A percentile compares a stretch with the other conserved stretches of the same genome.
Evolutionary conservation across 83 land plant genomes (phyloP).

Genomic region (Isoetes engelmannii): DNA sequence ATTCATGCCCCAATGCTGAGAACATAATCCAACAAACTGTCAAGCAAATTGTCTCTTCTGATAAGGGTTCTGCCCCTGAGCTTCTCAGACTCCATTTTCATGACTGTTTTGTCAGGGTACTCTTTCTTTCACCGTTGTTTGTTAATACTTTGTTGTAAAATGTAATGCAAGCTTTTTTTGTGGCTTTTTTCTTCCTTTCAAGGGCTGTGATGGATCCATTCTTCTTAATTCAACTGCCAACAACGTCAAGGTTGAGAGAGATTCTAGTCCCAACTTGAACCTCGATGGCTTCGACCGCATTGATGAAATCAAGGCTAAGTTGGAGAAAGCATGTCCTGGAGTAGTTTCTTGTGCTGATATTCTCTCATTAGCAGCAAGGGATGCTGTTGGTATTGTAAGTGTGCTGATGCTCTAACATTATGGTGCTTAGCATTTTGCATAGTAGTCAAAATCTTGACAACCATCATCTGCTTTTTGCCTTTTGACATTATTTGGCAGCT

Average conservation of each 20-base stretch:
- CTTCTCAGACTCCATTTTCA: neutral
- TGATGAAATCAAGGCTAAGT: slow-evolving; percentile 19
- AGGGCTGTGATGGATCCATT: slow-evolving; percentile 36
- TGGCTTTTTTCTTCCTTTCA: neutral
- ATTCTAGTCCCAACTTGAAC: slow-evolving; percentile 18
- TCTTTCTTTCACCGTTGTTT: neutral
- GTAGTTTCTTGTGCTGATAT: slow-evolving; percentile 36
- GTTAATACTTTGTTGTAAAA: no score
- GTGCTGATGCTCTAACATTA: no score
- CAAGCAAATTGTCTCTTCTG: no score
- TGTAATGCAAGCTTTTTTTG: slow-evolving; percentile 2
- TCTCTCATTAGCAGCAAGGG: slow-evolving; percentile 27
- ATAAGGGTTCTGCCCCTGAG: neutral
- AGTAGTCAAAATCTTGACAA: no score
- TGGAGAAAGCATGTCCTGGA: slow-evolving; percentile 30
- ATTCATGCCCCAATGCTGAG: no score
- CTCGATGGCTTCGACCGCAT: slow-evolving; percentile 20
- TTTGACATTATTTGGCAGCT: no score
- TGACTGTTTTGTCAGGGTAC: slow-evolving; percentile 1
- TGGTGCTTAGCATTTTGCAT: no score
- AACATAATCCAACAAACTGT: no score
- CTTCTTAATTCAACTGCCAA: slow-evolving; percentile 18
- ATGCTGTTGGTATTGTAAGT: slow-evolving; percentile 14
- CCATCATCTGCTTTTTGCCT: no score
- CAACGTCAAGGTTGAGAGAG: slow-evolving; percentile 20